Evolutionary conservation across 2,329 filamentous ascomycete species (phyloP), one percentile per base, ranked within the genome.

Genomic region (Hypoxylon sp.): DNA sequence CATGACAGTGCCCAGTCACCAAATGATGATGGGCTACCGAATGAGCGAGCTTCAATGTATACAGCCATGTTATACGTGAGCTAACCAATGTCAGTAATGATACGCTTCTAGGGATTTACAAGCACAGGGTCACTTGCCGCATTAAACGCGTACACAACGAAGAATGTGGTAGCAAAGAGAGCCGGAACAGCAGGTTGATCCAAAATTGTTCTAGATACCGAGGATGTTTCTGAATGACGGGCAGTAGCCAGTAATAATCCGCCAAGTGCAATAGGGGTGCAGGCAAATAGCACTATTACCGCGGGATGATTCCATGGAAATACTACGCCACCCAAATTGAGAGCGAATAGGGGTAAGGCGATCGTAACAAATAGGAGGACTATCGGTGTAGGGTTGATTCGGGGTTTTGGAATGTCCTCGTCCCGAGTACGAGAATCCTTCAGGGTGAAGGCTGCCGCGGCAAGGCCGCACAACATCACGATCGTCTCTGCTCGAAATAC

Each of bases 1-100:
- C 61, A 64, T n/a, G 61, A 64, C 3, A 64, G 6, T 1, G 61
- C 61, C 61, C 61, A 64, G 48, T 64, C 61, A 17, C 61, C 61
- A 27, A 64, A 64, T 58, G 15, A 15, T 3, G 61, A 58, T 10
- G 61, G 54, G 13, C 32, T 58, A 27, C 48, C 31, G 37, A 64
- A 64, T 11, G 61, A 64, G 48, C 61, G 61, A 17, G 61, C 54
- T 32, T 64, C 61, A 6, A 64, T 64, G 48, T 64, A 64, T 21
- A 64, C 61, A 15, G 48, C 61, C 61, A 64, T 58, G 37, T 58
- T 64, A n/a, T 58, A 64, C 6, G 61, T 64, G 19, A 64, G 47
- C 61, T 64, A 42, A 13, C n/a, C 7, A 39, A 7, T 52, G 27
- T 64, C n/a, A 58, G 42, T 17, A 5, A 13, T 11, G 1, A 19